Percentiles rank a stretch among this genome's conserved stretches.
Evolutionary conservation across 768 basidiomycete species (phyloP).

Genomic region (Kockovaella imperatae): DNA sequence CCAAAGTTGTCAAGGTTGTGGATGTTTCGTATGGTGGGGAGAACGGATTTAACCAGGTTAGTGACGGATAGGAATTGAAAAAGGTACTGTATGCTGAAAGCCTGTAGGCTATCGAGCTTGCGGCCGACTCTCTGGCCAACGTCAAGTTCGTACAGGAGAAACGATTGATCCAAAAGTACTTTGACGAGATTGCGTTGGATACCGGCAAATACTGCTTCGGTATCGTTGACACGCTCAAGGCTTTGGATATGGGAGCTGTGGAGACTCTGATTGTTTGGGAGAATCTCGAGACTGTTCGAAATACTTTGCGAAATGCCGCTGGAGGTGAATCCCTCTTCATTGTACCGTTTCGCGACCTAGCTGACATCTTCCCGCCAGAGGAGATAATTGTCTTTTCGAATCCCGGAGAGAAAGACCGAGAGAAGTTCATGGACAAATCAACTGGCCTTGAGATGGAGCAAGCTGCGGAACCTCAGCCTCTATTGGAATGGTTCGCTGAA

Average conservation of each 20-base stretch:
- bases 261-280: slow-evolving; percentile 99
- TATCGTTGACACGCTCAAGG: slow-evolving; percentile 92
- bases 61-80: background rate
- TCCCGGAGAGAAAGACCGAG: slow-evolving; percentile 76
- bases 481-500: slow-evolving; percentile 98
- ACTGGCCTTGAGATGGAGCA: slow-evolving; percentile 96
- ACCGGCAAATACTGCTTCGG: slow-evolving; percentile 96
- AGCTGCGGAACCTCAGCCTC: slow-evolving; percentile 64
- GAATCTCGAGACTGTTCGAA: slow-evolving; percentile 84
- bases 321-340: slow-evolving; percentile 54
- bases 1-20: slow-evolving; percentile 95
- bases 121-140: slow-evolving; percentile 89
- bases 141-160: slow-evolving; percentile 99
- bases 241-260: slow-evolving; percentile 88
- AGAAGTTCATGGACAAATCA: slow-evolving; percentile 90
- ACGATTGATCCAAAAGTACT: slow-evolving; percentile 92
- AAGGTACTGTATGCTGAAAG: background rate
- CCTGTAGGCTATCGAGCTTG: slow-evolving; percentile 83
- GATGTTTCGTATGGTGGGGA: slow-evolving; percentile 98
- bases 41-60: slow-evolving; percentile 96
- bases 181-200: slow-evolving; percentile 98
- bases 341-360: background rate
- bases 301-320: slow-evolving; percentile 82
- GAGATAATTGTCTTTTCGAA: slow-evolving; percentile 69
- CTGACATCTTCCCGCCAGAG: slow-evolving; percentile 50